Evolutionary conservation across 2,329 filamentous ascomycete species (phyloP).

Genomic region (Pyricularia pennisetigena): DNA sequence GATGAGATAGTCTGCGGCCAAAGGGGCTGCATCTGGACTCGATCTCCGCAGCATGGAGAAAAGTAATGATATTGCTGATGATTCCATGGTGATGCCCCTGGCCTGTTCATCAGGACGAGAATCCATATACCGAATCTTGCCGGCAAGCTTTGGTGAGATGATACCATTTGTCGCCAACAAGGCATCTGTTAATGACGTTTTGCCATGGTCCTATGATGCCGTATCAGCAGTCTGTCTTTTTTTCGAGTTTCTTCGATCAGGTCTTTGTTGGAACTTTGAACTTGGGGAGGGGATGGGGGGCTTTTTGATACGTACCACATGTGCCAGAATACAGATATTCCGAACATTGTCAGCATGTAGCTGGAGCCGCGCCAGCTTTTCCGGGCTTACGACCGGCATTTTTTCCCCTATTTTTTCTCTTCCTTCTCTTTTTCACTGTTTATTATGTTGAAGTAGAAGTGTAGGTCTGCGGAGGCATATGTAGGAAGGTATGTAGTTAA

Average conservation of each 20-base stretch:
- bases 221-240: not conserved
- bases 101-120: conserved; percentile 92
- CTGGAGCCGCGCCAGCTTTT: conserved; percentile 86
- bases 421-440: not conserved
- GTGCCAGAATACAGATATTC: conserved; percentile 95
- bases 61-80: conserved; percentile 90
- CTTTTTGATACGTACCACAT: conserved; percentile 43
- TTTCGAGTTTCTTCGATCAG: not conserved
- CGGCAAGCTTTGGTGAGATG: conserved; percentile 93
- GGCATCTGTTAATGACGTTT: conserved; percentile 92
- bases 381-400: conserved; percentile 88
- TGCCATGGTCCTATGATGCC: conserved; percentile 66
- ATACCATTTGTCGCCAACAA: conserved; percentile 98
- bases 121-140: conserved; percentile 96
- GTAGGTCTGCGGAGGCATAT: not conserved
- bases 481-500: not conserved
- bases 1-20: conserved; percentile 83
- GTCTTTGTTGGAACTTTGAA: not conserved
- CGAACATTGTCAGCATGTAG: conserved; percentile 78
- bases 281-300: too few relatives aligned
- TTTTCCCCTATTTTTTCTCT: conserved; percentile 14
- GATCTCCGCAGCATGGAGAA: conserved; percentile 82
- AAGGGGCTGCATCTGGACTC: conserved; percentile 55
- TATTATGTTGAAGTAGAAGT: not conserved
- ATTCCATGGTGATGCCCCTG: conserved; percentile 99